Evolutionary conservation across 208 protist species (phyloP).

Genomic region (Acanthamoeba sp.): DNA sequence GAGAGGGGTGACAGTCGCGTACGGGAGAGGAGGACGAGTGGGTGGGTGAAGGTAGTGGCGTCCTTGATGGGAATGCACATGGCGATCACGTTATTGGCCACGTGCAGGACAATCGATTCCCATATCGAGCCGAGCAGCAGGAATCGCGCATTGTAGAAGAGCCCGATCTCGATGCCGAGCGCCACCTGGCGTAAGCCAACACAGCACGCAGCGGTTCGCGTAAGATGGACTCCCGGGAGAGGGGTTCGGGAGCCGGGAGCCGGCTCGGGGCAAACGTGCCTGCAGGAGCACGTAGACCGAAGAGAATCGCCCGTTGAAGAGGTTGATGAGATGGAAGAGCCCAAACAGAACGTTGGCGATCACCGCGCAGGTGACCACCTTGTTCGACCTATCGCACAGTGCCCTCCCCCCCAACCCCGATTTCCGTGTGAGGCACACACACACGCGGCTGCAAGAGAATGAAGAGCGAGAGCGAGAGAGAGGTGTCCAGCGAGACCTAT

Average conservation of each 20-base stretch:
- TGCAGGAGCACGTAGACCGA: constrained; percentile 57
- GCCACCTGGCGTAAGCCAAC: background rate
- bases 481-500: background rate
- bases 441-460: background rate
- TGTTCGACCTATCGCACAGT: constrained; percentile 5
- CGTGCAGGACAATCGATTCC: constrained; percentile 53
- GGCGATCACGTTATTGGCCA: constrained; percentile 71
- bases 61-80: constrained; percentile 42
- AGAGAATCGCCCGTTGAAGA: constrained; percentile 54
- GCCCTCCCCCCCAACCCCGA: too few relatives aligned
- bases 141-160: constrained; percentile 63
- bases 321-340: constrained; percentile 72
- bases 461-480: background rate
- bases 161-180: constrained; percentile 63
- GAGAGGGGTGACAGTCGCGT: background rate
- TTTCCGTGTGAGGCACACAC: too few relatives aligned
- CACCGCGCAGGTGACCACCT: background rate
- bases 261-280: constrained; percentile 43
- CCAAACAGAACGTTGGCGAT: constrained; percentile 58
- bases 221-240: too few relatives aligned
- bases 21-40: constrained; percentile 25
- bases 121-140: constrained; percentile 40
- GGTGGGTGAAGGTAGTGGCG: constrained; percentile 34
- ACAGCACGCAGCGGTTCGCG: too few relatives aligned
- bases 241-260: too few relatives aligned